phyloP scores from a whole-genome alignment of 345 rosid genomes.

The rapeseed (Brassica napus) region DNA sequence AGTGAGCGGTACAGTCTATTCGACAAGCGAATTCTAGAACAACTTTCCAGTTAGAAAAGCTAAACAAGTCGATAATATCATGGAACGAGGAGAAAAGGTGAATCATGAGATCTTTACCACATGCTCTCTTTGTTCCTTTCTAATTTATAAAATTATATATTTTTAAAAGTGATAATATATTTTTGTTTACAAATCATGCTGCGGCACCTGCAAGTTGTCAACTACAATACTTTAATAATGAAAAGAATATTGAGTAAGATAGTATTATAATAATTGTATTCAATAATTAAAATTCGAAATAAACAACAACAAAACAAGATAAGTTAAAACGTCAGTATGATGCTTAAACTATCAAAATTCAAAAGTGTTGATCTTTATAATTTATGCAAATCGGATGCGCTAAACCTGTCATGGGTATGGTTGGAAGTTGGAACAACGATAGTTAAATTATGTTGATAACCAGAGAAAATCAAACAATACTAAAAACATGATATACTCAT shows the following conservation, averaged over 20 bases:
- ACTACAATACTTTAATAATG: not conserved
- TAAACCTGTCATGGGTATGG: not conserved
- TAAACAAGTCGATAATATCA: not conserved
- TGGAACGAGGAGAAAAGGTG: not conserved
- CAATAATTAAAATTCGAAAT: no score
- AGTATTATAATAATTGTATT: no score
- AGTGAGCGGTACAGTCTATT: not conserved
- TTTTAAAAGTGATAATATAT: not conserved
- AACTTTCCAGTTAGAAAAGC: not conserved
- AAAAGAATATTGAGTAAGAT: no score
- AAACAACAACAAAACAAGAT: no score
- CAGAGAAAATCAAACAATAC: no score
- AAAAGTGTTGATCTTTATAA: not conserved
- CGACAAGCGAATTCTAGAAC: not conserved
- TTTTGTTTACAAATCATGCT: slow-evolving; percentile 11
- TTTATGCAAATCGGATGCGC: not conserved
- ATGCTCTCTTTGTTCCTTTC: slow-evolving; percentile 4
- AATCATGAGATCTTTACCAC: slow-evolving; percentile 16
- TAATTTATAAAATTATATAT: not conserved
- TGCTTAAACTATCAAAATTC: not conserved
- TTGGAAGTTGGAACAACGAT: slow-evolving; percentile 6
- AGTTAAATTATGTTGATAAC: not conserved
- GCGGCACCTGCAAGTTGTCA: not conserved
- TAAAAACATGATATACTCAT: no score
- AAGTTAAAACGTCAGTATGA: not conserved